Evolutionary conservation across 495 filamentous ascomycete genomes (phyloP).

Genomic region (Annulohypoxylon maeteangense): DNA sequence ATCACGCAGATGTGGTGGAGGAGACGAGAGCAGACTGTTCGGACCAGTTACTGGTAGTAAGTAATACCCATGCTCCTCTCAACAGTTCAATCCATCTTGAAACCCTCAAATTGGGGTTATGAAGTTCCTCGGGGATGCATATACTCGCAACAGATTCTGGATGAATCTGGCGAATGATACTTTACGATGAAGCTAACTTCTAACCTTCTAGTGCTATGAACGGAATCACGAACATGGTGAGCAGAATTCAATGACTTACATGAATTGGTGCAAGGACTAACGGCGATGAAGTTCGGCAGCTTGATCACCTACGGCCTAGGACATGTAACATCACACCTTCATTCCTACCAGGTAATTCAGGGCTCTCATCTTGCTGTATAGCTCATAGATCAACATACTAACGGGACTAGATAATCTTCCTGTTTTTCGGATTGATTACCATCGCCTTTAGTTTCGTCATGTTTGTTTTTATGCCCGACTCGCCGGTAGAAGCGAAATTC

Average conservation of each 20-base stretch:
- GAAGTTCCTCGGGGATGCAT: no score
- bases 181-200: constrained; percentile 53
- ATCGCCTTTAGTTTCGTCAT: constrained; percentile 60
- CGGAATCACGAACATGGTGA: constrained; percentile 64
- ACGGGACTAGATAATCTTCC: constrained; percentile 61
- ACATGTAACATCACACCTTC: constrained; percentile 62
- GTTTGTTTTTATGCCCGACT: constrained; percentile 66
- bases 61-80: background rate
- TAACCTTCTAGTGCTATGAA: constrained; percentile 60
- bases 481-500: constrained; percentile 66
- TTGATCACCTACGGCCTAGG: constrained; percentile 63
- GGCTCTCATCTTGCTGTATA: background rate
- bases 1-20: constrained; percentile 73
- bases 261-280: background rate
- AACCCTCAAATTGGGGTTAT: no score
- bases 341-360: constrained; percentile 59
- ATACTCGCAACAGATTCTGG: no score
- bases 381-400: background rate
- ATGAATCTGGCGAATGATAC: background rate
- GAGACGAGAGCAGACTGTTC: constrained; percentile 67
- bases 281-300: constrained; percentile 20
- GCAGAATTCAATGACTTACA: constrained; percentile 2
- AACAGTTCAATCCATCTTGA: background rate
- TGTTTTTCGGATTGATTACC: constrained; percentile 65
- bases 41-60: constrained; percentile 67